Base-by-base conservation (phyloP, 208 protist species). In the Leishmania arabica region DNA sequence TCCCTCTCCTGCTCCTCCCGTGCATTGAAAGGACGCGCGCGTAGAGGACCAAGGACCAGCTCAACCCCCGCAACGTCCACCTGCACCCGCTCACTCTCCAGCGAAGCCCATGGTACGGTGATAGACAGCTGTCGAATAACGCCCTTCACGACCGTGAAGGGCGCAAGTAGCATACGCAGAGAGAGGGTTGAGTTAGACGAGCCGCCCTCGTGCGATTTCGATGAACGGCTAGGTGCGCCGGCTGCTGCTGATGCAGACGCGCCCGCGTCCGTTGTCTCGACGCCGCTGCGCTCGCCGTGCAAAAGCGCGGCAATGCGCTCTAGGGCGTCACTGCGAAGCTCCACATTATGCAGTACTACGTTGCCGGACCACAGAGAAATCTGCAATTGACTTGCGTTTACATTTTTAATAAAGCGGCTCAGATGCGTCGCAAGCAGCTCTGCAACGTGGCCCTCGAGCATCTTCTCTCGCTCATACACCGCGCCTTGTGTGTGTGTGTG, bases 311-410 rank as follows among this genome's bases (percentile, higher is more conserved):
- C 80, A 15, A 97, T 79, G 49, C 91, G 86, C 70, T 95, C 89
- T 3, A 95, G 79, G 17, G 95, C 84, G 66, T 96, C 89, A 1
- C 81, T 78, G 34, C 88, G 90, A 17, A 97, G 89, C 31, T 92
- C 79, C 15, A 97, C 79, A 72, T 97, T 87, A 5, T 85, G 88
- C 17, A 97, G 84, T 3, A 92, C 88, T 4, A 97, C 62, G 45
- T 95, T 86, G 42, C 94, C 94, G 0, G 89, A 94, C 92, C 94
- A 97, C 40, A 97, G 78, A 0, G 94, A 97, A 15, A 96, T 65
- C 53, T 88, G 86, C 24, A 97, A 84, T 70, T 96, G 90, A 58
- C 92, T 91, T 37, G 93, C 91, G 81, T 92, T 95, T 0, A 95
- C 81, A 56, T 95, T 86, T 34, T 90, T 78, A 49, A 97, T 91